Evolutionary conservation across 2,329 filamentous ascomycete genomes (phyloP).

Genomic region (Stenocarpella maydis): DNA sequence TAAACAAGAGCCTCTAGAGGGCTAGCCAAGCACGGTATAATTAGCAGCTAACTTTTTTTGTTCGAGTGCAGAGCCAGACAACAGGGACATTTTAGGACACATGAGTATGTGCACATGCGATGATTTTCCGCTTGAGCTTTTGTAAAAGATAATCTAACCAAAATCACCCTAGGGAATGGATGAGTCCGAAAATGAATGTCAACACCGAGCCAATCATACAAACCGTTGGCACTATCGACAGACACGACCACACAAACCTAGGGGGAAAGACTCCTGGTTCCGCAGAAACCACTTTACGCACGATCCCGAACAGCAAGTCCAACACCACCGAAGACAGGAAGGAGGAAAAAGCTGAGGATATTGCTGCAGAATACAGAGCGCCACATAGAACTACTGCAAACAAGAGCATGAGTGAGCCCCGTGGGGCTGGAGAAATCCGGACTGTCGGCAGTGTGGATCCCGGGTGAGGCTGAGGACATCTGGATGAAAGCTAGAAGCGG

Average conservation of each 20-base stretch:
- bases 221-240: not conserved
- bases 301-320: not conserved
- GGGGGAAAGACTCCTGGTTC: too few relatives aligned
- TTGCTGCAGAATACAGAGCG: too few relatives aligned
- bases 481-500: too few relatives aligned
- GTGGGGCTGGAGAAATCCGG: not conserved
- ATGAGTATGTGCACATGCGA: too few relatives aligned
- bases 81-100: not conserved
- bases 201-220: not conserved
- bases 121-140: too few relatives aligned
- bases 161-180: not conserved
- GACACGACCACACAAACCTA: not conserved
- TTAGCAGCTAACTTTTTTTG: not conserved
- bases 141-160: not conserved
- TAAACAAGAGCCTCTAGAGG: not conserved
- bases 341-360: rapidly evolving
- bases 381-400: not conserved
- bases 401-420: too few relatives aligned
- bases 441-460: not conserved
- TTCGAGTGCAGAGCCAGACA: not conserved
- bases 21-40: not conserved
- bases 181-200: not conserved
- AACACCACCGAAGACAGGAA: not conserved
- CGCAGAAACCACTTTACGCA: too few relatives aligned
- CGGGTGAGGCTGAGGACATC: too few relatives aligned